These are phyloP conservation scores for Zasmidium angulare DNA, from an alignment of 2,329 filamentous ascomycete genomes.

Conservation along the genomic window DNA sequence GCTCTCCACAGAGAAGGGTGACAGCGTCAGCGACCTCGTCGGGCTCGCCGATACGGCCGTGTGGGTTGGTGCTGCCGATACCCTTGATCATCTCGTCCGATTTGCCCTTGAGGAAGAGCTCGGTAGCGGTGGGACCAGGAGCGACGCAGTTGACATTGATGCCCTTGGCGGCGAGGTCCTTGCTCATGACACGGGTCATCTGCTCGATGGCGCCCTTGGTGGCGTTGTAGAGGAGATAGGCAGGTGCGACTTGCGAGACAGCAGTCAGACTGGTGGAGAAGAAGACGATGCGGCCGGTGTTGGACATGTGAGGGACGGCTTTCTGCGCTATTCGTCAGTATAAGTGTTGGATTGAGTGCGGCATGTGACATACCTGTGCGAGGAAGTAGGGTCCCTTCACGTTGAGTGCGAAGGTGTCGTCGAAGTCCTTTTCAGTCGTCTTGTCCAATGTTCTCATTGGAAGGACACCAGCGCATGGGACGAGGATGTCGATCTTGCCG, in stretches of 20 bases:
- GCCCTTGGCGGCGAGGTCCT: conserved; percentile 54
- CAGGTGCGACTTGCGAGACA: conserved; percentile 42
- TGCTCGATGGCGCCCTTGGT: conserved; percentile 63
- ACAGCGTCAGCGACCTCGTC: conserved; percentile 52
- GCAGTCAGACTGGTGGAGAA: conserved; percentile 49
- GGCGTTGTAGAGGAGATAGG: conserved; percentile 54
- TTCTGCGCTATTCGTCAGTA: conserved; percentile 38
- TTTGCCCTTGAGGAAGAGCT: conserved; percentile 54
- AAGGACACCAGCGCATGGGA: conserved; percentile 59
- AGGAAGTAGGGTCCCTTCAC: conserved; percentile 61
- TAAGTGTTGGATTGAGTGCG: not conserved
- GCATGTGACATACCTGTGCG: conserved; percentile 16
- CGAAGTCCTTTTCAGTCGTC: conserved; percentile 54
- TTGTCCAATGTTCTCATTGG: conserved; percentile 51
- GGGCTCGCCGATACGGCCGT: conserved; percentile 47
- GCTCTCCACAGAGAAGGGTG: conserved; percentile 39
- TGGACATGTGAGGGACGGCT: conserved; percentile 52
- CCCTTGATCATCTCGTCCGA: conserved; percentile 47
- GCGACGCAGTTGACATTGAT: conserved; percentile 55
- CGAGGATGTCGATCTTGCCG: conserved; percentile 59
- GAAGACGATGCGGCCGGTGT: conserved; percentile 53
- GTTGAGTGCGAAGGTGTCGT: conserved; percentile 52
- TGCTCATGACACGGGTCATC: conserved; percentile 55
- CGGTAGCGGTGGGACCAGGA: conserved; percentile 57
- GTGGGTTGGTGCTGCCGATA: conserved; percentile 44